A percentile compares a stretch with the other conserved stretches of the same genome.
Conservation (phyloP, 2,329 filamentous ascomycete species). For the Pyricularia pennisetigena region DNA sequence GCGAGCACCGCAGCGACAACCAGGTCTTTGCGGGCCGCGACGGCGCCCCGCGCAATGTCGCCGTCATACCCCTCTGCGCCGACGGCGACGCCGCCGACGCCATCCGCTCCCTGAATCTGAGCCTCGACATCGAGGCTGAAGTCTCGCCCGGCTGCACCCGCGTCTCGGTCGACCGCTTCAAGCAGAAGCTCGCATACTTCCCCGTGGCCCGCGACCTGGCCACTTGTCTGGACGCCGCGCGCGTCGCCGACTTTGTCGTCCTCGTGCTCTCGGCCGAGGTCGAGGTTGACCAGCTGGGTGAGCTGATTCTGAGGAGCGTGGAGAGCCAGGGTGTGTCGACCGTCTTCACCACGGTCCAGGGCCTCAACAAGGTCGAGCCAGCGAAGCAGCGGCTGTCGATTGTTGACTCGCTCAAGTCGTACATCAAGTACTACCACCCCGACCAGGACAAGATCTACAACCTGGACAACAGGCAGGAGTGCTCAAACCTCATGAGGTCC, state of each 20-base stretch:
- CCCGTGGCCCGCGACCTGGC: constrained; percentile 64
- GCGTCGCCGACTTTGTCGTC: constrained; percentile 84
- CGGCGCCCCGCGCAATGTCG: constrained; percentile 79
- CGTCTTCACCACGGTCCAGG: constrained; percentile 75
- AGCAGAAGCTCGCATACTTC: constrained; percentile 86
- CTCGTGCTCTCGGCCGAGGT: constrained; percentile 73
- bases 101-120: constrained; percentile 62
- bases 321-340: constrained; percentile 94
- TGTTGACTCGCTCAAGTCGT: constrained; percentile 76
- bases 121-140: constrained; percentile 67
- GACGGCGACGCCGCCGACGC: constrained; percentile 60
- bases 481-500: constrained; percentile 80
- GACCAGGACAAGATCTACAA: constrained; percentile 85
- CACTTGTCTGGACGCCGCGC: constrained; percentile 73
- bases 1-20: constrained; percentile 68
- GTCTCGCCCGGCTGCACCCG: constrained; percentile 42
- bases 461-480: constrained; percentile 81
- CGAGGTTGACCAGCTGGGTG: constrained; percentile 77
- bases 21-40: constrained; percentile 80
- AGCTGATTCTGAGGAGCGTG: constrained; percentile 75
- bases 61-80: constrained; percentile 72
- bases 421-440: constrained; percentile 90
- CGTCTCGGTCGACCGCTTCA: constrained; percentile 79
- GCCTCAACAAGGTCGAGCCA: constrained; percentile 67
- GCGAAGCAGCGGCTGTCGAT: constrained; percentile 70